These are phyloP conservation scores for Rubroboletus pulcherrimus DNA, from an alignment of 768 basidiomycete species.

Conservation along the genomic window DNA sequence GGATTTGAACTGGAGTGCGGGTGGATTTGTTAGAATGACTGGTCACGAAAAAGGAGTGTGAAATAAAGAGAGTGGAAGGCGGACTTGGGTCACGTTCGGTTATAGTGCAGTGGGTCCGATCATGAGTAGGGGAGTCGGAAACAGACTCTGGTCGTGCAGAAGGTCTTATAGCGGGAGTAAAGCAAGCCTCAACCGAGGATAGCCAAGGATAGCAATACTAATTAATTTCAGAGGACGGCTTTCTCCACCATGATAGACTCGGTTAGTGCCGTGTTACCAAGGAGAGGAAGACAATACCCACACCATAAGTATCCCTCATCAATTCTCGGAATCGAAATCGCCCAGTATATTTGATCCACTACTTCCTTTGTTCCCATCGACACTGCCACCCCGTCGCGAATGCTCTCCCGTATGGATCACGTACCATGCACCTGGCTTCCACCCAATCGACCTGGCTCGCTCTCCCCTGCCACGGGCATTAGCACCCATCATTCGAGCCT, in stretches of 20 bases:
- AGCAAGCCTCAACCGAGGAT: background rate
- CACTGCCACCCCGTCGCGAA: slow-evolving; percentile 38
- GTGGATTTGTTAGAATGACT: background rate
- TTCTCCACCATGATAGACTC: background rate
- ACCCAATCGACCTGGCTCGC: slow-evolving; percentile 19
- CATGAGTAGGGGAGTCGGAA: slow-evolving; percentile 1
- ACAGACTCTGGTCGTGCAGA: background rate
- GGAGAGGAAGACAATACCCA: background rate
- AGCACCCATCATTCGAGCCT: slow-evolving; percentile 18
- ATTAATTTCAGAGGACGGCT: background rate
- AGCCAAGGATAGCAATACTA: background rate
- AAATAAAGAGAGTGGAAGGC: slow-evolving; percentile 4
- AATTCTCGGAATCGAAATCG: background rate
- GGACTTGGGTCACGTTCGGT: background rate
- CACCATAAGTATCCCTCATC: background rate
- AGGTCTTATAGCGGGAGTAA: slow-evolving; percentile 6
- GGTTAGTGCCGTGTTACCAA: slow-evolving; percentile 12
- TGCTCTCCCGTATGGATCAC: slow-evolving; percentile 39
- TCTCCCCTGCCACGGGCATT: slow-evolving; percentile 21
- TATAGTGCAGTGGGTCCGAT: background rate
- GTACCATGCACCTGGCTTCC: slow-evolving; percentile 31
- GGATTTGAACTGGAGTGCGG: background rate
- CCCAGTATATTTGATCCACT: background rate
- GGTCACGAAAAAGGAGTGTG: slow-evolving; percentile 10
- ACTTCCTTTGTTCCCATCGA: background rate